Evolutionary conservation across 495 filamentous ascomycete species (phyloP).

Genomic region (Parathielavia hyrcaniae): DNA sequence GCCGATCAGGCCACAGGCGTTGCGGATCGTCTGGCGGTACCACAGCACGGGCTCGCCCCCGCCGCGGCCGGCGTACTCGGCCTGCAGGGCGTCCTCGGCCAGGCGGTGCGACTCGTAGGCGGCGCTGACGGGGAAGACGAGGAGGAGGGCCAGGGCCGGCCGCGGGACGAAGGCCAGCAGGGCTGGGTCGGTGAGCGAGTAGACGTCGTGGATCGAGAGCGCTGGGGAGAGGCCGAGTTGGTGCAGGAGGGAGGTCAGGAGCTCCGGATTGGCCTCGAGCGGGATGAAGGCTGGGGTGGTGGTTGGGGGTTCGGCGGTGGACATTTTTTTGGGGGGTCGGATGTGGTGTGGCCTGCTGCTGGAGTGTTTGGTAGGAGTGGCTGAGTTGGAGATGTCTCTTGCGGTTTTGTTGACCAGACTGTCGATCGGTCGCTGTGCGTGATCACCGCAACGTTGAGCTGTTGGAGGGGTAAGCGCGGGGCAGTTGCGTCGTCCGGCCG

Average conservation of each 20-base stretch:
- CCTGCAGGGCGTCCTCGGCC: constrained; percentile 54
- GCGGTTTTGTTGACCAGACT: too few relatives aligned
- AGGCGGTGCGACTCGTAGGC: constrained; percentile 61
- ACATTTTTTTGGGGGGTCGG: constrained; percentile 24
- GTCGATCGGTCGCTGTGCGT: background rate
- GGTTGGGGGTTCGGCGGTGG: constrained; percentile 32
- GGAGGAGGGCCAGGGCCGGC: constrained; percentile 73
- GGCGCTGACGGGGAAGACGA: constrained; percentile 74
- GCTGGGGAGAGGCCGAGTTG: constrained; percentile 63
- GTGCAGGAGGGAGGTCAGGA: constrained; percentile 70
- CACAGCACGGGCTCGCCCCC: constrained; percentile 58
- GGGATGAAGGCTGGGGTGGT: constrained; percentile 42
- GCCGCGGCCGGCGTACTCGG: constrained; percentile 41
- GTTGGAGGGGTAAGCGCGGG: background rate
- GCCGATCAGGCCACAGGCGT: constrained; percentile 76
- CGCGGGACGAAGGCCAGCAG: constrained; percentile 74
- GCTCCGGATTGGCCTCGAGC: constrained; percentile 63
- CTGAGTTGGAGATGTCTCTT: background rate
- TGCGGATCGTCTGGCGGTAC: constrained; percentile 81
- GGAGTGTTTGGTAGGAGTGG: background rate
- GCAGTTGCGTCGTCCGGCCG: too few relatives aligned
- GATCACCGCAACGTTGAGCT: background rate
- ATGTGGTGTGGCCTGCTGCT: background rate
- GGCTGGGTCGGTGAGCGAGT: constrained; percentile 70
- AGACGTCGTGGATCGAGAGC: constrained; percentile 75